Conservation (phyloP, 2,329 filamentous ascomycete genomes). For the Aureobasidium uvarum region DNA sequence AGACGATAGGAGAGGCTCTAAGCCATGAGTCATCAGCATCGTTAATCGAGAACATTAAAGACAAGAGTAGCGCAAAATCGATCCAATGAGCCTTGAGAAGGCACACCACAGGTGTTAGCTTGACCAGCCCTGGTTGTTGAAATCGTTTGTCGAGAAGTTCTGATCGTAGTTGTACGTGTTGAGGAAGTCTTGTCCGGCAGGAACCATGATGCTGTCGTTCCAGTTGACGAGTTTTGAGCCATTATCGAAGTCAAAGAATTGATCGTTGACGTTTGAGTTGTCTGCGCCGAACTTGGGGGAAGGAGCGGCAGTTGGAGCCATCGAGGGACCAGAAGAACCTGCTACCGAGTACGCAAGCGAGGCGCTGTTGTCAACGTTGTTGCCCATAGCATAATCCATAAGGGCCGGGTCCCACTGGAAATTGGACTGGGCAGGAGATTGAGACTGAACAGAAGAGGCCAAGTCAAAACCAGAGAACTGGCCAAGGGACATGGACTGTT, state of each 20-base stretch:
- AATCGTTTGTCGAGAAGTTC: slow-evolving; percentile 34
- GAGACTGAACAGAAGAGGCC: slow-evolving; percentile 16
- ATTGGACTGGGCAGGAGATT: slow-evolving; percentile 11
- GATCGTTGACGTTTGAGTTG: slow-evolving; percentile 31
- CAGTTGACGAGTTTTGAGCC: slow-evolving; percentile 32
- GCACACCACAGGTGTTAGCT: slow-evolving; percentile 29
- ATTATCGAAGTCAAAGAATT: slow-evolving; percentile 31
- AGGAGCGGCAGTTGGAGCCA: slow-evolving; percentile 26
- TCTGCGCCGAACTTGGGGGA: slow-evolving; percentile 31
- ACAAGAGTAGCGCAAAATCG: slow-evolving; percentile 5
- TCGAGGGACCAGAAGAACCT: slow-evolving; percentile 13
- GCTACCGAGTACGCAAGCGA: slow-evolving; percentile 9
- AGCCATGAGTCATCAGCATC: slow-evolving; percentile 24
- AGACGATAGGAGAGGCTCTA: slow-evolving; percentile 23
- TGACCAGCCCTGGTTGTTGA: slow-evolving; percentile 28
- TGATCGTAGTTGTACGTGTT: slow-evolving; percentile 35
- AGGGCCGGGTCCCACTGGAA: slow-evolving; percentile 26
- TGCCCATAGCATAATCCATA: slow-evolving; percentile 23
- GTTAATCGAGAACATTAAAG: slow-evolving; percentile 15
- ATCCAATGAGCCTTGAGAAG: not conserved
- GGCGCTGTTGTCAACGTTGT: slow-evolving; percentile 11
- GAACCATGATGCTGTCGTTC: slow-evolving; percentile 38
- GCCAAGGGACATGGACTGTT: slow-evolving; percentile 27
- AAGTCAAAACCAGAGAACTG: slow-evolving; percentile 25
- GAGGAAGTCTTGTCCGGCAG: slow-evolving; percentile 36